Evolutionary conservation across 306 rosid species (phyloP).

Genomic region (Quercus cerris): DNA sequence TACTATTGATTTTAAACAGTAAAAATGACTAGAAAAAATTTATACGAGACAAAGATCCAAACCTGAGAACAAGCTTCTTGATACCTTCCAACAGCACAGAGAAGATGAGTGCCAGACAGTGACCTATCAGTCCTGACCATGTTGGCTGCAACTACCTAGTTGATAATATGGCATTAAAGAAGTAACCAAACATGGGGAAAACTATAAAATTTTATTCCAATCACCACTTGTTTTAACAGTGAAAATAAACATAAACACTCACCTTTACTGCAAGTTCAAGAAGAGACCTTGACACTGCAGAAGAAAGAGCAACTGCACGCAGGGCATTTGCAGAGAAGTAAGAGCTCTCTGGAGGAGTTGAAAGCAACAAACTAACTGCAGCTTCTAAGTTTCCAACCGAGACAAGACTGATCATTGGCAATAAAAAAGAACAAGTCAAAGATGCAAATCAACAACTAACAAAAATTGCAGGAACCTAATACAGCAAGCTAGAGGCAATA

Average conservation of each 20-base stretch:
- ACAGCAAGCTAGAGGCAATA: background rate
- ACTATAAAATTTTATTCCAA: slow-evolving; percentile 14
- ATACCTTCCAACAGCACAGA: slow-evolving; percentile 95
- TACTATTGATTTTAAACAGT: background rate
- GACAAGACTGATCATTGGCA: slow-evolving; percentile 61
- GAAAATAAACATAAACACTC: slow-evolving; percentile 32
- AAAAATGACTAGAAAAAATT: background rate
- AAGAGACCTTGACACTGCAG: slow-evolving; percentile 90
- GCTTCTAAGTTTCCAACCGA: slow-evolving; percentile 90
- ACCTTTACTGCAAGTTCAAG: slow-evolving; percentile 98
- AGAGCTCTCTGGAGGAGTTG: slow-evolving; percentile 96
- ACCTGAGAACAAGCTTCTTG: slow-evolving; percentile 99
- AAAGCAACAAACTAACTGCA: slow-evolving; percentile 91
- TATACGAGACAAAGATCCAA: slow-evolving; percentile 11
- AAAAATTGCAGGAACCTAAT: background rate
- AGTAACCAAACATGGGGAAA: slow-evolving; percentile 18
- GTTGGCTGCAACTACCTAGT: slow-evolving; percentile 97
- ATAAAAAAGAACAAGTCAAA: slow-evolving; percentile 14
- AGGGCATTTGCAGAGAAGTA: slow-evolving; percentile 87
- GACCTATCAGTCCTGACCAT: slow-evolving; percentile 99
- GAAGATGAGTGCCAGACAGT: slow-evolving; percentile 94
- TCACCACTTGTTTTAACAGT: slow-evolving; percentile 16
- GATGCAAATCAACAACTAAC: background rate
- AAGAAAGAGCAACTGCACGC: slow-evolving; percentile 96
- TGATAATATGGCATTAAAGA: slow-evolving; percentile 1